phyloP scores from a whole-genome alignment of 2,329 filamentous ascomycete species.

The Cyphellophora attinorum region DNA sequence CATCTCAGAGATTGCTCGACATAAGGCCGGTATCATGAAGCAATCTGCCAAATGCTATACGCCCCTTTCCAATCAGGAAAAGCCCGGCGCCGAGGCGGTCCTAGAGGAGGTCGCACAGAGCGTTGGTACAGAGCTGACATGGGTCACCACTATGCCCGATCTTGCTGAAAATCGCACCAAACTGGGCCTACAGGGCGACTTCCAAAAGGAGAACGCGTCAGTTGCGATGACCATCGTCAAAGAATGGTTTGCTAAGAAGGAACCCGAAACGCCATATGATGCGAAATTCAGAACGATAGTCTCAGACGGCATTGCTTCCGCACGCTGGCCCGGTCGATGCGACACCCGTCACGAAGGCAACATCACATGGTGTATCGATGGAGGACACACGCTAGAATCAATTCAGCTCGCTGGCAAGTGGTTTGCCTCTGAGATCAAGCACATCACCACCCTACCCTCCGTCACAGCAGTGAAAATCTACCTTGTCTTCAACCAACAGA shows the following conservation, averaged over 20 bases:
- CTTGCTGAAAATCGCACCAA: constrained; percentile 35
- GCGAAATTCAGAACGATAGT: constrained; percentile 50
- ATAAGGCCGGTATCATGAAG: constrained; percentile 85
- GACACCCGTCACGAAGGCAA: constrained; percentile 53
- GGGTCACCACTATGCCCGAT: constrained; percentile 33
- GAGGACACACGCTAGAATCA: constrained; percentile 79
- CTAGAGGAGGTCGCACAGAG: constrained; percentile 46
- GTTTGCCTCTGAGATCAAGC: constrained; percentile 51
- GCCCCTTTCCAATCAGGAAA: constrained; percentile 44
- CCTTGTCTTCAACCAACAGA: constrained; percentile 89
- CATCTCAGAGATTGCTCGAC: constrained; percentile 77
- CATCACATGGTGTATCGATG: constrained; percentile 72
- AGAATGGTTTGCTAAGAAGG: constrained; percentile 16
- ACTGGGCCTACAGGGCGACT: constrained; percentile 52
- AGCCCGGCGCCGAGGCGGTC: constrained; percentile 43
- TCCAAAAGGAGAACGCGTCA: constrained; percentile 54
- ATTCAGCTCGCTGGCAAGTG: constrained; percentile 66
- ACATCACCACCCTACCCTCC: constrained; percentile 21
- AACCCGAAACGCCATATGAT: constrained; percentile 21
- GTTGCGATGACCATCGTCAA: constrained; percentile 44
- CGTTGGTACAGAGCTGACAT: constrained; percentile 35
- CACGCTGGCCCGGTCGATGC: constrained; percentile 66
- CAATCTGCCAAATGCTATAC: constrained; percentile 53
- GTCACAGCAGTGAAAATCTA: constrained; percentile 39
- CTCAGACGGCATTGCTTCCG: constrained; percentile 53